Base-by-base conservation (phyloP, 139 green algal species). In the Tetratostichococcus sp. region DNA sequence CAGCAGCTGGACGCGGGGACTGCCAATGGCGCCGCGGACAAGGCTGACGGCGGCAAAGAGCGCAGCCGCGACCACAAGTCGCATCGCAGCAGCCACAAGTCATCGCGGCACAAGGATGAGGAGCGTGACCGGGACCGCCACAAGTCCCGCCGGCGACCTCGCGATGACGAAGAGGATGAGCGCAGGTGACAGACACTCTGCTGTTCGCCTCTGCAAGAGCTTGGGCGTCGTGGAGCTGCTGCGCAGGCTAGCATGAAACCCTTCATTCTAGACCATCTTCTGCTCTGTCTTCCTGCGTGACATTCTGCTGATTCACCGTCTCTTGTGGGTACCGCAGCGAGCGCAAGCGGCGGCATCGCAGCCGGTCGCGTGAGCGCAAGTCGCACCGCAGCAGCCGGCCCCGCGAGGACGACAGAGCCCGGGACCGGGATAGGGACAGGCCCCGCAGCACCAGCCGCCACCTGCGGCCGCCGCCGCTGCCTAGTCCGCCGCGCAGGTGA, bases 401-500 rank as follows among this genome's bases (percentile, higher is more conserved):
- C 50, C 50, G 50, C 17, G 50, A 62, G 16, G 69, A 74, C 31
- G 66, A 68, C 35, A 68, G 65, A 33, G 66, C 43, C n/a, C 25
- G 66, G 66, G 42, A 69, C 3, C 43, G 68, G 1, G 69, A 72
- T 50, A 19, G 21, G n/a, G 76, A 57, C 21, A 62, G 76, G 19
- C 39, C 26, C 5, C 43, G 68, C 6, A 73, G 77, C 67, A 19
- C 21, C 34, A 80, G 69, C 21, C 70, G 76, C 6, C 39, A 72
- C 21, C 66, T 42, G 30, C 28, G 57, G 65, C 23, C 62, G 77
- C 59, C 32, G 25, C 34, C 69, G 70, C 39, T 58, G 23, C 16
- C 39, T 43, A 4, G 58, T 69, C 57, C 70, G 71, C 35, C 42
- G 30, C 43, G 50, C 62, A 65, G 42, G 28, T 50, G 67, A 30